Percentiles rank a stretch among this genome's conserved stretches.
phyloP scores from a whole-genome alignment of 306 rosid species.

The Gastrolobium villosum region DNA sequence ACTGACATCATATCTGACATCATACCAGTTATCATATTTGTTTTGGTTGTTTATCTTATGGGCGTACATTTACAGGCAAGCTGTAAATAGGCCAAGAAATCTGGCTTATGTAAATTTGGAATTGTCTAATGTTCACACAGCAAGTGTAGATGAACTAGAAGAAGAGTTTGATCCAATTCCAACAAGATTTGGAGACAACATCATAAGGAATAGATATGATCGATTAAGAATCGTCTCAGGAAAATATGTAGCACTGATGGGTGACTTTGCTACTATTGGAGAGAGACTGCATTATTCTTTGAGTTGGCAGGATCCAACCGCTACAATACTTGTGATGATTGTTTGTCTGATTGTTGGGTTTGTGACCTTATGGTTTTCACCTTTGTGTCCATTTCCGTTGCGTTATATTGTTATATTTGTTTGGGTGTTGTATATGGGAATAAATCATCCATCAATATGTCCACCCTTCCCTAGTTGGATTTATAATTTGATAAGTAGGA shows the following conservation, averaged over 20 bases:
- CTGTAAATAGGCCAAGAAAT: slow-evolving; percentile 53
- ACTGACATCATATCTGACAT: too few relatives aligned
- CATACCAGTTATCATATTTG: too few relatives aligned
- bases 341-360: slow-evolving; percentile 47
- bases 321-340: slow-evolving; percentile 48
- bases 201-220: slow-evolving; percentile 52
- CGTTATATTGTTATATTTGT: not conserved
- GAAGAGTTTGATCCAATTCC: slow-evolving; percentile 69
- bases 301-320: slow-evolving; percentile 59
- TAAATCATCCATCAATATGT: slow-evolving; percentile 54
- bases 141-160: slow-evolving; percentile 55
- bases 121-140: slow-evolving; percentile 47
- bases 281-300: slow-evolving; percentile 51
- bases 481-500: slow-evolving; percentile 53
- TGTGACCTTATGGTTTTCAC: not conserved
- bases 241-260: slow-evolving; percentile 44
- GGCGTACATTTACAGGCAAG: too few relatives aligned
- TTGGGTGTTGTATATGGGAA: slow-evolving; percentile 38
- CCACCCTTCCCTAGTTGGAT: slow-evolving; percentile 41
- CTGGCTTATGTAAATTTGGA: slow-evolving; percentile 49
- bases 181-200: slow-evolving; percentile 36
- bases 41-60: too few relatives aligned
- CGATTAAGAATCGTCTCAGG: slow-evolving; percentile 45
- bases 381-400: too few relatives aligned
- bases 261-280: slow-evolving; percentile 41